Evolutionary conservation across 2,329 filamentous ascomycete genomes (phyloP), one percentile per base, ranked within the genome.

Genomic region (Thyridium curvatum): DNA sequence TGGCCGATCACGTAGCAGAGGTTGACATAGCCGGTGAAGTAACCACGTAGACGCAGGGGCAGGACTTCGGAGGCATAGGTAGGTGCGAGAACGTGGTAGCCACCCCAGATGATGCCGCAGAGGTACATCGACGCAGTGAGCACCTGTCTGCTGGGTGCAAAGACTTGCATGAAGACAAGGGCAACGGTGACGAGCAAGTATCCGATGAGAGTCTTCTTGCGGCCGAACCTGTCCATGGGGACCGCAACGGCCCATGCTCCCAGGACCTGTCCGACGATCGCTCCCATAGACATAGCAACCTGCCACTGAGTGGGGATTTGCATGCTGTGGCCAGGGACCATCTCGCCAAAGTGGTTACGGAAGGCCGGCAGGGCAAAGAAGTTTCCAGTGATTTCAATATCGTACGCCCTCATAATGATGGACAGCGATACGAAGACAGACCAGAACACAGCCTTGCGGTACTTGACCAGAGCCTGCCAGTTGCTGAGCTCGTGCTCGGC

Each of bases 371-470:
- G 69, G 4, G 71, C 67, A 45, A 74, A 79, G 36, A 82, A 64
- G 40, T 77, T 75, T n/a, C 74, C 74, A n/a, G 79, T 64, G 12
- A 82, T 66, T 50, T 81, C 76, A 1, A 74, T 72, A 49, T 81
- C 77, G 49, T 79, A 82, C 4, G 73, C 74, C 30, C 68, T 52
- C 71, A 77, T 77, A 43, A 77, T 69, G 30, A 78, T 69, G 9
- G 71, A 71, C 2, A 75, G 56, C 7, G 69, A 74, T 45, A 79
- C 72, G 49, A 74, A 75, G 29, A 69, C 59, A 8, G 71, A 74
- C 74, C 74, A 79, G 14, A 51, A 55, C 6, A 65, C 59, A 3
- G 64, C 63, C 30, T 56, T 60, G 34, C 63, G 64, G 41, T 66
- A 66, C 37, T 64, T 50, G 37, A 51, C 54, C 33, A 60, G 43